These are phyloP conservation scores for Cyberlindnera mrakii DNA, from an alignment of 805 yeast species.

Conservation along the genomic window DNA sequence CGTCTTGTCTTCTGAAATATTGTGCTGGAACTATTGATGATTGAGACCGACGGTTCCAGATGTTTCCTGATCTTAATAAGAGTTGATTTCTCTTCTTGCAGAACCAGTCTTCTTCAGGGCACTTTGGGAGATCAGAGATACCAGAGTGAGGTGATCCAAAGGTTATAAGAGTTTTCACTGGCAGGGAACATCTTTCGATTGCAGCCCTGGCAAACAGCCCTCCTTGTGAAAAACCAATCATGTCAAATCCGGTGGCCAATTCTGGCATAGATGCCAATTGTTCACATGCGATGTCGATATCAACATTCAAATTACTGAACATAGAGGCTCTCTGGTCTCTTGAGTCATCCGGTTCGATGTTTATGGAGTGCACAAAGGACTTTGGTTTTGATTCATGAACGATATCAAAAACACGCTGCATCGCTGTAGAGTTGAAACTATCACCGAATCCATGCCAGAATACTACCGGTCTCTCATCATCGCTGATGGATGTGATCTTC, in stretches of 20 bases:
- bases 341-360: conserved; percentile 40
- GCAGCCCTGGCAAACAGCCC: conserved; percentile 72
- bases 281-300: conserved; percentile 50
- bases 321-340: conserved; percentile 51
- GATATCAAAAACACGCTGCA: conserved; percentile 39
- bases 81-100: conserved; percentile 50
- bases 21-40: conserved; percentile 62
- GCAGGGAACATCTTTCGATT: conserved; percentile 47
- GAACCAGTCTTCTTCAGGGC: conserved; percentile 49
- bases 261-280: conserved; percentile 41
- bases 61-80: conserved; percentile 41
- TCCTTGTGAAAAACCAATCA: conserved; percentile 79
- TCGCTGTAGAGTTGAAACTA: conserved; percentile 54
- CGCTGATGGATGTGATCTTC: conserved; percentile 7
- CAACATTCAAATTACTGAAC: conserved; percentile 52
- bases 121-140: conserved; percentile 59
- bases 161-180: conserved; percentile 51
- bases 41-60: conserved; percentile 56
- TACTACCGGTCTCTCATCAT: conserved; percentile 43
- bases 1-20: conserved; percentile 58
- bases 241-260: conserved; percentile 54
- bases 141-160: conserved; percentile 85
- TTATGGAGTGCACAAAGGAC: conserved; percentile 46
- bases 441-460: conserved; percentile 88
- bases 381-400: conserved; percentile 43